Evolutionary conservation across 257 asterid genomes (phyloP).

Genomic region (Fraxinus excelsior): DNA sequence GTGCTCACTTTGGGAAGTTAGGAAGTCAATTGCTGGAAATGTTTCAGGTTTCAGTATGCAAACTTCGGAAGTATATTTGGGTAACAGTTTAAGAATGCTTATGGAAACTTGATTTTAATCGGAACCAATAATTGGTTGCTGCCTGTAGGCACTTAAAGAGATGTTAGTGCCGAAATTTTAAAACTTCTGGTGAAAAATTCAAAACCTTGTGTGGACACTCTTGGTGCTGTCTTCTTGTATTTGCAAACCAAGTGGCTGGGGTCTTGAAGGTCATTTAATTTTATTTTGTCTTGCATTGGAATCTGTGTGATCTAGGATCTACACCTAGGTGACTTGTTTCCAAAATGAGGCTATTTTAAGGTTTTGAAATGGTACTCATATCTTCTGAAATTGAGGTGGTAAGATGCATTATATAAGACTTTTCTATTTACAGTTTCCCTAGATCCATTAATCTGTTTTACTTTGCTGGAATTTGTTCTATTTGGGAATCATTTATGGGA

Average conservation of each 20-base stretch:
- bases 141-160: not conserved
- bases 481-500: not conserved
- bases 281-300: no score
- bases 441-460: not conserved
- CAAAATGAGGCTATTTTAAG: no score
- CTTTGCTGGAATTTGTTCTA: not conserved
- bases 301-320: no score
- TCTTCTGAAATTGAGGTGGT: not conserved
- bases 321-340: no score
- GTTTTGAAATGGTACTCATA: no score
- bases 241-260: not conserved
- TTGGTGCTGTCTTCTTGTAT: not conserved
- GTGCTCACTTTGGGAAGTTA: not conserved
- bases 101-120: not conserved
- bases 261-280: no score
- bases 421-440: not conserved
- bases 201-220: not conserved
- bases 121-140: not conserved
- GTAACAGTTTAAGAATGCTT: not conserved
- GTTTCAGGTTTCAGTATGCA: not conserved
- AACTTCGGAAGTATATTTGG: not conserved
- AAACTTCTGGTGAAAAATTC: not conserved
- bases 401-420: not conserved
- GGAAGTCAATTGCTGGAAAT: slow-evolving; percentile 5
- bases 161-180: not conserved